Base-by-base conservation (phyloP, 116 monocot genomes). In the Thalassia testudinum region DNA sequence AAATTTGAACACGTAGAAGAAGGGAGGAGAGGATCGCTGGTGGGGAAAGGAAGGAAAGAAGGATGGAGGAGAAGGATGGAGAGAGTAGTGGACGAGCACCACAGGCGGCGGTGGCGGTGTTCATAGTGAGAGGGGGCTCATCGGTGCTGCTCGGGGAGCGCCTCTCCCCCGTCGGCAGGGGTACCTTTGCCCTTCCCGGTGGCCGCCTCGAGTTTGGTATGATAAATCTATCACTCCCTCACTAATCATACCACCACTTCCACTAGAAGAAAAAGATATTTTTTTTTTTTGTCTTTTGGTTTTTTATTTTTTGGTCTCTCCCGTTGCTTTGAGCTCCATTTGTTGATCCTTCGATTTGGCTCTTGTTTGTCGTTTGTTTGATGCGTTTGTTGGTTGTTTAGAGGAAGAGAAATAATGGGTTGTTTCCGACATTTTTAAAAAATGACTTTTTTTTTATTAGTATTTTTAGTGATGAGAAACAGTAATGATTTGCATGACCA, bases 131-230 rank as follows among this genome's bases (percentile, higher is more conserved):
- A 37, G 70, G 62, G 13, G 51, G 26, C 20, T 57, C 68, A 12
- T 58, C 67, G 11, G 63, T 82, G 21, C 70, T 82, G 12, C 67
- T 82, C 22, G 82, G 82, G 15, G 51, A 58, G 47, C 66, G 82
- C n/a, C 77, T 59, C 26, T 61, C 77, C 21, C 24, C 57, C 28
- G 38, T 67, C 37, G 82, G 77, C 30, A 52, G 44, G 13, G 67
- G 60, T 58, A 67, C 77, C 47, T 82, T 70, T 38, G 82, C 82
- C 60, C 77, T 73, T 30, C 77, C 82, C 25, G 77, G 77, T 19
- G 82, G 82, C 38, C 70, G 65, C 42, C 73, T 82, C 54, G 77
- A 82, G 59, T 82, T 77, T 48, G 82, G 73, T 77, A 52, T n/a
- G n/a, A n/a, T n/a, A n/a, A n/a, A n/a, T n/a, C n/a, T n/a, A 7